These are phyloP conservation scores for Euphorbia tirucalli DNA, from an alignment of 345 rosid genomes.

Conservation along the genomic window DNA sequence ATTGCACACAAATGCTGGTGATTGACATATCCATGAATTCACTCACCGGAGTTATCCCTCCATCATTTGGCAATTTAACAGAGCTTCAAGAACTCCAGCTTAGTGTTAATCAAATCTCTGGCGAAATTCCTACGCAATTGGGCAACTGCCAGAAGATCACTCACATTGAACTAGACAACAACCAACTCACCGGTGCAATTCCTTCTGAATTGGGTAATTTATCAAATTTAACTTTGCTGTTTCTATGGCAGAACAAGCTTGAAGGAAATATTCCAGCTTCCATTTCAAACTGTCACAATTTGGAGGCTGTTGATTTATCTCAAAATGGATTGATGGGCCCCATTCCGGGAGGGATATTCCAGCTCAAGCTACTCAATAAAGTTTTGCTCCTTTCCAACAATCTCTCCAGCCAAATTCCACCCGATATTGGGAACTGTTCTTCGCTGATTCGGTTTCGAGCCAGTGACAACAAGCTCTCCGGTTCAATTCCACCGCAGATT, in stretches of 20 bases:
- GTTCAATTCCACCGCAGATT: too few relatives aligned
- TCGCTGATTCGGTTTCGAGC: conserved; percentile 69
- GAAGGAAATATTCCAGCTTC: conserved; percentile 68
- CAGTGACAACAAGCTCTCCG: conserved; percentile 51
- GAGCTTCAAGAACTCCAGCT: conserved; percentile 68
- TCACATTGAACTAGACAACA: conserved; percentile 84
- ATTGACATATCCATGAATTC: conserved; percentile 74
- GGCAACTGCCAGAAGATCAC: conserved; percentile 58
- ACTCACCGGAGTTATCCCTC: conserved; percentile 71
- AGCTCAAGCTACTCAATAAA: conserved; percentile 64
- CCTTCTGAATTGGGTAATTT: conserved; percentile 63
- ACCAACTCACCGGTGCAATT: conserved; percentile 66
- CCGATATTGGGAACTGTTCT: conserved; percentile 65
- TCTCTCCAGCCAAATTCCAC: conserved; percentile 58
- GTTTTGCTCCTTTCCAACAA: conserved; percentile 76
- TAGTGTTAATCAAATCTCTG: conserved; percentile 73
- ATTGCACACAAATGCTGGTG: conserved; percentile 53
- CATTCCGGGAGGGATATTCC: conserved; percentile 65
- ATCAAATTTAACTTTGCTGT: conserved; percentile 60
- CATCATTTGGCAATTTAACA: conserved; percentile 51
- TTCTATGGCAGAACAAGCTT: conserved; percentile 80
- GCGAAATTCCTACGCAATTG: conserved; percentile 55
- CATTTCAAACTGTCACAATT: conserved; percentile 57
- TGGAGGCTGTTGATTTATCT: conserved; percentile 82
- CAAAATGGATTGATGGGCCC: conserved; percentile 69